Percentiles rank a stretch among this genome's conserved stretches.
Evolutionary conservation across 2,329 filamentous ascomycete genomes (phyloP).

Genomic region (Ophiocordyceps polyrhachis-furcata): DNA sequence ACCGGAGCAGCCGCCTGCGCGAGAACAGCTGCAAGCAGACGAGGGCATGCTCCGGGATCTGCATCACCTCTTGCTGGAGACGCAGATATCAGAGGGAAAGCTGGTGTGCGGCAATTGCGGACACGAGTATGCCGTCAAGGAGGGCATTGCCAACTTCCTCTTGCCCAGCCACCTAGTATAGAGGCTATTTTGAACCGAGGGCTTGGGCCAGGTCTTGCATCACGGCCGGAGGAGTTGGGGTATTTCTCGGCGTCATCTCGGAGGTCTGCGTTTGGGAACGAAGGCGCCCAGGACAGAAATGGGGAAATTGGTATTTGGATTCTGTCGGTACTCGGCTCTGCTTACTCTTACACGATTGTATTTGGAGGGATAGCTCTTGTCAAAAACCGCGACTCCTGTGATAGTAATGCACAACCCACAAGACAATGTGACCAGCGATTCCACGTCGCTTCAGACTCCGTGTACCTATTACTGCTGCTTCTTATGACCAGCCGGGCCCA

Average conservation of each 20-base stretch:
- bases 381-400: conserved; percentile 5
- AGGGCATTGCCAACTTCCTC: conserved; percentile 93
- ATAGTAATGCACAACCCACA: conserved; percentile 3
- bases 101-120: conserved; percentile 81
- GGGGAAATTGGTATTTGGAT: neutral
- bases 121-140: conserved; percentile 85
- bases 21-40: conserved; percentile 42
- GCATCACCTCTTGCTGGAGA: conserved; percentile 72
- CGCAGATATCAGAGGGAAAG: conserved; percentile 73
- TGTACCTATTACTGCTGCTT: conserved; percentile 28
- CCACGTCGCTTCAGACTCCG: neutral
- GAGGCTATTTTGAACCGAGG: conserved; percentile 2
- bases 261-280: neutral
- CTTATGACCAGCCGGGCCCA: conserved; percentile 75
- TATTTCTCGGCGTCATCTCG: neutral
- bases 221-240: neutral
- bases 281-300: neutral
- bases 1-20: conserved; percentile 42
- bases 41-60: conserved; percentile 58
- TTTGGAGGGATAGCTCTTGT: neutral
- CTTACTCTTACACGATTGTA: neutral
- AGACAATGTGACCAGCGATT: neutral
- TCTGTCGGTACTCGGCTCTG: neutral
- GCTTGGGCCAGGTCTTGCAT: neutral
- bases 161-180: conserved; percentile 77